Evolutionary conservation across 2,329 filamentous ascomycete species (phyloP).

Genomic region (Aspergillus bombycis): DNA sequence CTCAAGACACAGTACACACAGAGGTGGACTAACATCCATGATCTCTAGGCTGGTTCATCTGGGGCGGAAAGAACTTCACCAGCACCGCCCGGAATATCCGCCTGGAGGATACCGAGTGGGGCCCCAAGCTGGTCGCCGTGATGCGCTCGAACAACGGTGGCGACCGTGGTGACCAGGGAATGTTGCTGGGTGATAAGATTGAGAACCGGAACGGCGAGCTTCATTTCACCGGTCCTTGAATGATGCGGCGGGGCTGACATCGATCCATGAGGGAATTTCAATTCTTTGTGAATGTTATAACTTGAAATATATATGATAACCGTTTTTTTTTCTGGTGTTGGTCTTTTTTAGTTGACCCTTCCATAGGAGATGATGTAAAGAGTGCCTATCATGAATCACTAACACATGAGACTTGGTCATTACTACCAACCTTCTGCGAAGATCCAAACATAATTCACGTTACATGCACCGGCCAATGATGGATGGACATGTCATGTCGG

Average conservation of each 20-base stretch:
- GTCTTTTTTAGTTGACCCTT: neutral
- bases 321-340: neutral
- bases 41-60: conserved; percentile 25
- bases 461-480: neutral
- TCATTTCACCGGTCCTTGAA: neutral
- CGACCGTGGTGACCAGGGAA: conserved; percentile 19
- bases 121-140: conserved; percentile 22
- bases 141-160: conserved; percentile 18
- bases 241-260: neutral
- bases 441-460: too few species aligned
- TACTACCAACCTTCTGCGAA: too few species aligned
- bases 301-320: neutral
- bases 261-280: neutral
- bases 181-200: conserved; percentile 24
- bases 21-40: neutral
- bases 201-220: conserved; percentile 20
- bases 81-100: conserved; percentile 17
- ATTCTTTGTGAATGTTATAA: neutral
- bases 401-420: too few species aligned
- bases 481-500: neutral
- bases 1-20: neutral
- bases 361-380: neutral
- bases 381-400: too few species aligned
- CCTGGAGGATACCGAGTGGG: conserved; percentile 16
- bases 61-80: conserved; percentile 26